These are phyloP conservation scores for Raffaelea arxii DNA, from an alignment of 2,329 filamentous ascomycete genomes.

Conservation along the genomic window DNA sequence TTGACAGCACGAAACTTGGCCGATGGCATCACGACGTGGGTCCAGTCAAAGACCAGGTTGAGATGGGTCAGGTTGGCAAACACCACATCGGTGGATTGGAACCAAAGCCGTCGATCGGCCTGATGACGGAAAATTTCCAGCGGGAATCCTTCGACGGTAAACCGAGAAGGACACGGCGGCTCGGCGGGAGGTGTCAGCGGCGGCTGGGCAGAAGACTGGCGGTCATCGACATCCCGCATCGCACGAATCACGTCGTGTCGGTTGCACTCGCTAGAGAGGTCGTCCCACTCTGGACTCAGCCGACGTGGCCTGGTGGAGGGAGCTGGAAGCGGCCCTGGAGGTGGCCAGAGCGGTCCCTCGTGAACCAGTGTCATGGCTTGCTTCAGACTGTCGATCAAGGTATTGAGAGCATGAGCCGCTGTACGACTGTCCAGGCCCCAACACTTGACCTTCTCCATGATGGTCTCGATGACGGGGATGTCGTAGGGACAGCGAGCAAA, in stretches of 20 bases:
- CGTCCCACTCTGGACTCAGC: too few species aligned
- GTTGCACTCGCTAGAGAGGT: too few species aligned
- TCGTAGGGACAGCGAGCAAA: slow-evolving; percentile 30
- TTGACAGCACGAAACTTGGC: slow-evolving; percentile 30
- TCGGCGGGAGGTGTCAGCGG: neutral
- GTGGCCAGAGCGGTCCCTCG: too few species aligned
- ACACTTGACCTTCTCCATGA: slow-evolving; percentile 27
- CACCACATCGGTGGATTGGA: slow-evolving; percentile 25
- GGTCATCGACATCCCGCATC: too few species aligned
- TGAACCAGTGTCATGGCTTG: slow-evolving; percentile 1
- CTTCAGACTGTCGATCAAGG: slow-evolving; percentile 12
- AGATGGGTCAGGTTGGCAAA: slow-evolving; percentile 30
- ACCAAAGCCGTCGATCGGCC: slow-evolving; percentile 29
- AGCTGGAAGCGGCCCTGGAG: too few species aligned
- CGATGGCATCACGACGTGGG: slow-evolving; percentile 24
- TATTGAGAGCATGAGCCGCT: slow-evolving; percentile 24
- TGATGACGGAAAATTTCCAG: slow-evolving; percentile 30
- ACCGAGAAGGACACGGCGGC: slow-evolving; percentile 20
- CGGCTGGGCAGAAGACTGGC: too few species aligned
- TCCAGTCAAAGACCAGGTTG: slow-evolving; percentile 29
- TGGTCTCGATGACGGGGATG: slow-evolving; percentile 25
- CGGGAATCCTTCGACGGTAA: slow-evolving; percentile 33
- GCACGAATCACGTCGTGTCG: too few species aligned
- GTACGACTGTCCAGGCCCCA: slow-evolving; percentile 25
- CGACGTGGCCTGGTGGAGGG: too few species aligned